A percentile compares a stretch with the other conserved stretches of the same genome.
Conservation (phyloP, 2,329 filamentous ascomycete species). For the Setomelanomma holmii region DNA sequence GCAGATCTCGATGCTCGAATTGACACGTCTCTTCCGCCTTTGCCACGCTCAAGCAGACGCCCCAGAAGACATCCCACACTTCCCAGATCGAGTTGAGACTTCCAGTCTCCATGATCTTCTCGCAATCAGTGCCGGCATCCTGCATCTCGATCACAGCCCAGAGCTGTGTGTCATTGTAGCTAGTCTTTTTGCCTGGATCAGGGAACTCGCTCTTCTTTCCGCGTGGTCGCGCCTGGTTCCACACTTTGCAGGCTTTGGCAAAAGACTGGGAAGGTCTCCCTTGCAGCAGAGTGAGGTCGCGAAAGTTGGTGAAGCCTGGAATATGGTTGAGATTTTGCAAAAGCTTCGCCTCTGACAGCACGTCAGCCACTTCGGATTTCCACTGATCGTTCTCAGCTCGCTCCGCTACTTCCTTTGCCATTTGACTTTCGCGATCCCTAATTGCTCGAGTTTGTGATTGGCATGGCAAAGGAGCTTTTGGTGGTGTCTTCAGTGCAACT, state of each 20-base stretch:
- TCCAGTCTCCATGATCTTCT: slow-evolving; percentile 44
- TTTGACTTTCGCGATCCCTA: slow-evolving; percentile 56
- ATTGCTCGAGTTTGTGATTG: slow-evolving; percentile 46
- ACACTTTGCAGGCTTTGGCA: slow-evolving; percentile 53
- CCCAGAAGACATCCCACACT: slow-evolving; percentile 72
- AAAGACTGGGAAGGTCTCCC: slow-evolving; percentile 63
- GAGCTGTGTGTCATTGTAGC: slow-evolving; percentile 63
- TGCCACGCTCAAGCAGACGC: slow-evolving; percentile 66
- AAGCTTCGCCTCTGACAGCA: slow-evolving; percentile 58
- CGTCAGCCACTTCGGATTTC: slow-evolving; percentile 55
- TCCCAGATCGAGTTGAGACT: slow-evolving; percentile 50
- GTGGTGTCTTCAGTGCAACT: slow-evolving; percentile 42
- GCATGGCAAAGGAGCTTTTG: slow-evolving; percentile 42
- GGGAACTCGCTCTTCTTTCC: slow-evolving; percentile 61
- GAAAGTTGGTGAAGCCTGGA: slow-evolving; percentile 69
- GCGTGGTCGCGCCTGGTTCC: slow-evolving; percentile 53
- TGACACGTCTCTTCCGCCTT: slow-evolving; percentile 66
- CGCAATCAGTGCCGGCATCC: slow-evolving; percentile 66
- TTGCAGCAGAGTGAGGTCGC: slow-evolving; percentile 64
- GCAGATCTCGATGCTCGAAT: slow-evolving; percentile 72
- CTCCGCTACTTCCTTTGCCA: slow-evolving; percentile 32
- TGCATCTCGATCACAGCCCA: slow-evolving; percentile 73
- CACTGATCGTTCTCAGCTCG: slow-evolving; percentile 47
- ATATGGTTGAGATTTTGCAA: slow-evolving; percentile 65
- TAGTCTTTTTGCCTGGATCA: slow-evolving; percentile 61